A percentile compares a stretch with the other conserved stretches of the same genome.
These are phyloP conservation scores for Chalaropsis ovoidea DNA, from an alignment of 2,329 filamentous ascomycete genomes.

Conservation along the genomic window DNA sequence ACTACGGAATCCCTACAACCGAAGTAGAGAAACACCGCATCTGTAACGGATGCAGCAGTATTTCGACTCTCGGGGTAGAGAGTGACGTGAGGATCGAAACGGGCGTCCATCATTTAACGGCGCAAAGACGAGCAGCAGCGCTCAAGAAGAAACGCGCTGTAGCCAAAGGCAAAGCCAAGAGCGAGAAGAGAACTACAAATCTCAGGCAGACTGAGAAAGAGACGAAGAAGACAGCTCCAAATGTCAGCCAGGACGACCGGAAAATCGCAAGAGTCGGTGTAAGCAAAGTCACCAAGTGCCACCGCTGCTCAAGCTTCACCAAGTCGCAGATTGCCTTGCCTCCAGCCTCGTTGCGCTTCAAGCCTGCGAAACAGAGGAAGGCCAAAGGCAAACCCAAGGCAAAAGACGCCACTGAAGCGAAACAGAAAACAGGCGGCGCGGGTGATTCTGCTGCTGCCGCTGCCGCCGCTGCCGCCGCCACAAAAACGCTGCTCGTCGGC, in stretches of 20 bases:
- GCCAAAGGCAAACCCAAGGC: neutral
- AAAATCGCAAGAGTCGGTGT: constrained; percentile 5
- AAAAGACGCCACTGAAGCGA: constrained; percentile 19
- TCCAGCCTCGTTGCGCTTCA: constrained; percentile 13
- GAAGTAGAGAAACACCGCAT: constrained; percentile 45
- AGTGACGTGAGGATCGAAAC: constrained; percentile 28
- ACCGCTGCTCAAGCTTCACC: constrained; percentile 11
- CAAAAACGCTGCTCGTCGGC: constrained; percentile 26
- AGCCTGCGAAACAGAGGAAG: neutral
- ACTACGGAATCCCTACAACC: constrained; percentile 37
- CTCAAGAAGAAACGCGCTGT: neutral
- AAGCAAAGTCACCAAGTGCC: constrained; percentile 19
- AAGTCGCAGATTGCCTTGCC: constrained; percentile 17
- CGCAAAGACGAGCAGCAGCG: constrained; percentile 4
- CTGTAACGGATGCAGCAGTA: constrained; percentile 52
- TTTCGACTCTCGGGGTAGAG: constrained; percentile 45
- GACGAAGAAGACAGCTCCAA: neutral
- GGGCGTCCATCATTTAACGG: constrained; percentile 2
- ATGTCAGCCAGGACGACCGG: neutral
- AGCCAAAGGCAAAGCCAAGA: neutral
- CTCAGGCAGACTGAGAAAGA: neutral
- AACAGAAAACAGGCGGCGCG: constrained; percentile 26
- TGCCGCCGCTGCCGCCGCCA: neutral
- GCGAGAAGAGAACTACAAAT: neutral
- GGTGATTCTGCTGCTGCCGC: constrained; percentile 16